Evolutionary conservation across 2,329 filamentous ascomycete genomes (phyloP).

Genomic region (Rosellinia necatrix): DNA sequence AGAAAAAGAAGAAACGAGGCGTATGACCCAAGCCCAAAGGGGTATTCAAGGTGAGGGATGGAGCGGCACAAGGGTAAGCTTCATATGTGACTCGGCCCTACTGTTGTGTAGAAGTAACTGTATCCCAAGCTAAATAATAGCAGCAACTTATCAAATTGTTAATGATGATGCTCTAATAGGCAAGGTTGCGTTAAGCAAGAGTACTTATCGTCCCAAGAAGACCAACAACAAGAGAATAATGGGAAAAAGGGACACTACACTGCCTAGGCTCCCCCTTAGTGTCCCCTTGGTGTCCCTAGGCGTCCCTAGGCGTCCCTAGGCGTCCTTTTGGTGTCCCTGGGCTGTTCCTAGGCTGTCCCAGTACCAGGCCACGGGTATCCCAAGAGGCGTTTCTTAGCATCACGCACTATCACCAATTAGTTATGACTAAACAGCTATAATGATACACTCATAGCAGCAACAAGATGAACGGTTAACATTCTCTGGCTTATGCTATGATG

Average conservation of each 20-base stretch:
- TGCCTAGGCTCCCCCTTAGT: too few species aligned
- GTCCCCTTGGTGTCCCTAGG: too few species aligned
- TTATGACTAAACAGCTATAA: not conserved
- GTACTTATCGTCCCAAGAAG: conserved; percentile 1
- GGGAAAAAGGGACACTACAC: not conserved
- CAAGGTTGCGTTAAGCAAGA: conserved; percentile 22
- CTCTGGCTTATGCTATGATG: not conserved
- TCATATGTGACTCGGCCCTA: conserved; percentile 25
- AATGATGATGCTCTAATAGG: conserved; percentile 16
- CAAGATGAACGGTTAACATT: too few species aligned
- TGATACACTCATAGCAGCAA: not conserved
- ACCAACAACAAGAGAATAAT: not conserved
- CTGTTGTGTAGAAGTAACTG: conserved; percentile 9
- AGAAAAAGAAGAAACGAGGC: conserved; percentile 31
- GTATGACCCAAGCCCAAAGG: conserved; percentile 32
- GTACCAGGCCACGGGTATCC: conserved; percentile 19
- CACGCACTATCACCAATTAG: conserved; percentile 10
- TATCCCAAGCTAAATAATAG: conserved; percentile 6
- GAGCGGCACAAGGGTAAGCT: conserved; percentile 36
- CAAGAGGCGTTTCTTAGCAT: conserved; percentile 16
- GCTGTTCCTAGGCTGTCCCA: conserved; percentile 8
- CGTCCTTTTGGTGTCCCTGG: too few species aligned
- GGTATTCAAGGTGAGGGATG: conserved; percentile 34
- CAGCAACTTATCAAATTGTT: conserved; percentile 18
- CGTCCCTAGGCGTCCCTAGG: too few species aligned